A percentile compares a stretch with the other conserved stretches of the same genome.
These are phyloP conservation scores for Trichoderma oligosporum DNA, from an alignment of 2,329 filamentous ascomycete species.

Conservation along the genomic window DNA sequence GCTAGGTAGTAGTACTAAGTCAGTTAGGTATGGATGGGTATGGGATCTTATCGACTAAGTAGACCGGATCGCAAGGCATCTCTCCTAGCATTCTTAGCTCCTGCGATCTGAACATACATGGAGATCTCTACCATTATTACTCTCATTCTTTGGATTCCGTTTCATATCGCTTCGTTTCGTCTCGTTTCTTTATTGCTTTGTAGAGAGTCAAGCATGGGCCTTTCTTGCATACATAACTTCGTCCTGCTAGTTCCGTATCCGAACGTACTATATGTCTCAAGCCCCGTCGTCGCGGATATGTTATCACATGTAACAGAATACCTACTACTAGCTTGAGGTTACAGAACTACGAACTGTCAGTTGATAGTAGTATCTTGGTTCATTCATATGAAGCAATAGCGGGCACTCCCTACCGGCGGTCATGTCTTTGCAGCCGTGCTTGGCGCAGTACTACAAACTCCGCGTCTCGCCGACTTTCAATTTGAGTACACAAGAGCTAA, in stretches of 20 bases:
- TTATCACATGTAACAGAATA: background rate
- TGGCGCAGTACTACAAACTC: too few species aligned
- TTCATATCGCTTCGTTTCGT: background rate
- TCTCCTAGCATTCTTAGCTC: background rate
- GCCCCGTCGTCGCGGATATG: background rate
- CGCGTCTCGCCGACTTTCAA: background rate
- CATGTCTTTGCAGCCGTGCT: too few species aligned
- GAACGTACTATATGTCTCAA: background rate
- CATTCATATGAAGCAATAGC: background rate
- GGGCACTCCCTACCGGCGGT: too few species aligned
- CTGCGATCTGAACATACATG: background rate
- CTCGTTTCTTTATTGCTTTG: background rate
- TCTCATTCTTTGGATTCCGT: too few species aligned
- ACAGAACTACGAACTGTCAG: too few species aligned
- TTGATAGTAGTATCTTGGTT: background rate
- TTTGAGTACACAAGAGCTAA: background rate
- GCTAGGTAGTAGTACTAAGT: too few species aligned
- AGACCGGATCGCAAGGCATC: background rate
- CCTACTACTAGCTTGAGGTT: too few species aligned
- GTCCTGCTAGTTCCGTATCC: background rate
- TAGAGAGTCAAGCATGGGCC: background rate
- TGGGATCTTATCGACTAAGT: background rate
- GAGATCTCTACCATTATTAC: too few species aligned
- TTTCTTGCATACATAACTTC: conserved; percentile 1
- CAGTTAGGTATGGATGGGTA: too few species aligned